These are phyloP conservation scores for Umbilicus rupestris DNA, from an alignment of 164 flowering plant species.

Conservation along the genomic window DNA sequence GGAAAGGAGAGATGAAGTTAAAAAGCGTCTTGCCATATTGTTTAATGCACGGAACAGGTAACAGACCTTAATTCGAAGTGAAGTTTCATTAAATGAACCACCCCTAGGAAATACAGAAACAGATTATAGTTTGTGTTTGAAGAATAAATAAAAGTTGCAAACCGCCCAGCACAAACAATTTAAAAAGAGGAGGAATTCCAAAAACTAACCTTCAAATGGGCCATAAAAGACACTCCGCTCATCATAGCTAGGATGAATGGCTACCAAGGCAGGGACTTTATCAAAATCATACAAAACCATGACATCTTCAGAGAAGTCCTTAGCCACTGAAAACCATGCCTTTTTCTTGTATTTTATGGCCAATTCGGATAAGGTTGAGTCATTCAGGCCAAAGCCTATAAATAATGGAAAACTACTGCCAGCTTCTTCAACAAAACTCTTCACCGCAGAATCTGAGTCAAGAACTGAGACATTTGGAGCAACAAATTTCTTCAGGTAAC, in stretches of 20 bases:
- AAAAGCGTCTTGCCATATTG: no score
- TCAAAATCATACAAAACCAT: slow-evolving; percentile 81
- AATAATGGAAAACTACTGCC: slow-evolving; percentile 74
- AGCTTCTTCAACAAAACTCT: slow-evolving; percentile 56
- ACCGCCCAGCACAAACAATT: not conserved
- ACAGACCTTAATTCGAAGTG: no score
- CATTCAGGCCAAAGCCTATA: slow-evolving; percentile 82
- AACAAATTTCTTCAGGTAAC: slow-evolving; percentile 74
- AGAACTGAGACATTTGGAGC: slow-evolving; percentile 85
- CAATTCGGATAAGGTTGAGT: slow-evolving; percentile 42
- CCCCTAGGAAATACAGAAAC: no score
- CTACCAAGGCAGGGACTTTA: slow-evolving; percentile 81
- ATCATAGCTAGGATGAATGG: slow-evolving; percentile 57
- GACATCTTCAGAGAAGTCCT: slow-evolving; percentile 67
- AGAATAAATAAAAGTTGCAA: not conserved
- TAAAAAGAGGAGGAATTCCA: not conserved
- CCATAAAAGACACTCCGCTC: slow-evolving; percentile 79
- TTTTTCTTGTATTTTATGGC: slow-evolving; percentile 76
- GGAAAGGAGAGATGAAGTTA: no score
- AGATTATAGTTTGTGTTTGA: not conserved
- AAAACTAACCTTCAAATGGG: slow-evolving; percentile 82
- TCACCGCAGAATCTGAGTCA: slow-evolving; percentile 58
- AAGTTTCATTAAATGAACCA: no score
- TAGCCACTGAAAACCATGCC: slow-evolving; percentile 95
- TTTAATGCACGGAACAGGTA: no score